These are phyloP conservation scores for Lodderomyces oxycetoniae DNA, from an alignment of 1,139 yeast genomes.

Conservation along the genomic window DNA sequence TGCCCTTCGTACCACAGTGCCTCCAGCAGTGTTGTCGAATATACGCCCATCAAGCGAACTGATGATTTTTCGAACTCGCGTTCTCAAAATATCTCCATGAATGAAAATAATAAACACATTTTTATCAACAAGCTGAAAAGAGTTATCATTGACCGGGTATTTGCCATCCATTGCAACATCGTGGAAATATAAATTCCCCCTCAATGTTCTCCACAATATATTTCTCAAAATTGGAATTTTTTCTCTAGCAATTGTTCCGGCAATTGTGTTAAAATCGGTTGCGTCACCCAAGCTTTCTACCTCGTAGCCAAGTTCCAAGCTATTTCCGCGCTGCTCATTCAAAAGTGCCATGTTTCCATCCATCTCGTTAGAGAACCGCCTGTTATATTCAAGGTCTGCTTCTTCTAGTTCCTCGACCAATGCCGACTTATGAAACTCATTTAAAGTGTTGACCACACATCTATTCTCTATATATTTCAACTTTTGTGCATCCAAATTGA, in stretches of 20 bases:
- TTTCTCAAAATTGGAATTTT: constrained; percentile 44
- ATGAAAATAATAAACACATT: constrained; percentile 80
- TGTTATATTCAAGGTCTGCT: constrained; percentile 13
- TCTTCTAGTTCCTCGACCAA: constrained; percentile 12
- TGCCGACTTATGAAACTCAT: constrained; percentile 23
- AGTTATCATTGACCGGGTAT: constrained; percentile 33
- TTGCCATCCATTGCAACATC: constrained; percentile 42
- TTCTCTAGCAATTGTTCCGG: constrained; percentile 46
- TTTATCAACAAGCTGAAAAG: constrained; percentile 50
- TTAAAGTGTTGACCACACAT: constrained; percentile 28
- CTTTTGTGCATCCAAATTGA: constrained; percentile 20
- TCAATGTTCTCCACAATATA: constrained; percentile 50
- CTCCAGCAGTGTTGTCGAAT: constrained; percentile 60
- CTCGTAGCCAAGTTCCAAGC: constrained; percentile 27
- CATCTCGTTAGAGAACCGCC: constrained; percentile 14
- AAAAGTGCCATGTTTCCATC: constrained; percentile 35
- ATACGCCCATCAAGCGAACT: constrained; percentile 80
- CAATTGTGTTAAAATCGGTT: constrained; percentile 40
- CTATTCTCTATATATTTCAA: constrained; percentile 30
- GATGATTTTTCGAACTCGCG: constrained; percentile 68
- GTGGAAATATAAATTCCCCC: constrained; percentile 52
- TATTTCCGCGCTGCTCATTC: constrained; percentile 19
- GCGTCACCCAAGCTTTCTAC: constrained; percentile 41
- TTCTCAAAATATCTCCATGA: constrained; percentile 72
- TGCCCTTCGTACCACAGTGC: constrained; percentile 42